phyloP scores from a whole-genome alignment of 768 basidiomycete species.

The Tylopilus rubrobrunneus region DNA sequence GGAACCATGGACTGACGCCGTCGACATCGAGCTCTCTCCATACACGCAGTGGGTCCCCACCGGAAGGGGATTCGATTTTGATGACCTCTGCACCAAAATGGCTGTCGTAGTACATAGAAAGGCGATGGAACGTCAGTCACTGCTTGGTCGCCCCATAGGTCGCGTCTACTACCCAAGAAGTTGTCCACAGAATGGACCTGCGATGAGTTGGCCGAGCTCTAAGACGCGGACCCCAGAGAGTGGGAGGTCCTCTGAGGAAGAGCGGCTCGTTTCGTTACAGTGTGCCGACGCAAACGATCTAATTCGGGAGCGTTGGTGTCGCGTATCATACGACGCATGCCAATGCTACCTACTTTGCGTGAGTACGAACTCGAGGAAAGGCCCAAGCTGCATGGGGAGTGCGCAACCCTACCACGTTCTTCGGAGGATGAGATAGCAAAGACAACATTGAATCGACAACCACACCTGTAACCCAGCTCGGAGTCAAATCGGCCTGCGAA shows the following conservation, averaged over 20 bases:
- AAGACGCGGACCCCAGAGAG: constrained; percentile 61
- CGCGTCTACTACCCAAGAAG: constrained; percentile 51
- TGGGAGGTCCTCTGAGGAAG: constrained; percentile 40
- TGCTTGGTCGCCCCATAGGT: neutral
- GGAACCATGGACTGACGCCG: constrained; percentile 71
- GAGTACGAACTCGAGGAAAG: too few species aligned
- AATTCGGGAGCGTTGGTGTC: neutral
- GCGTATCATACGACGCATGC: too few species aligned
- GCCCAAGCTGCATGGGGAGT: too few species aligned
- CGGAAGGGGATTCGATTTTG: constrained; percentile 62
- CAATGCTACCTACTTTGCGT: too few species aligned
- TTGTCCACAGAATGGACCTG: constrained; percentile 71
- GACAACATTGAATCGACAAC: too few species aligned
- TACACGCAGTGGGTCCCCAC: constrained; percentile 64
- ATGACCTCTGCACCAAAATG: constrained; percentile 73
- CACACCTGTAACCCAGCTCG: too few species aligned
- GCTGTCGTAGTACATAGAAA: constrained; percentile 28
- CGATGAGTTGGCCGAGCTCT: constrained; percentile 68
- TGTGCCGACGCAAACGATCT: constrained; percentile 16
- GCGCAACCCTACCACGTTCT: too few species aligned
- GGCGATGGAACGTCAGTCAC: neutral
- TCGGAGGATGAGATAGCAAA: too few species aligned
- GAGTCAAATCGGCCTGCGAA: too few species aligned
- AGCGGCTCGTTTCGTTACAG: neutral
- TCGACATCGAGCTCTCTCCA: constrained; percentile 72